Evolutionary conservation across 2,329 filamentous ascomycete genomes (phyloP).

Genomic region (Verticillium nubilum): DNA sequence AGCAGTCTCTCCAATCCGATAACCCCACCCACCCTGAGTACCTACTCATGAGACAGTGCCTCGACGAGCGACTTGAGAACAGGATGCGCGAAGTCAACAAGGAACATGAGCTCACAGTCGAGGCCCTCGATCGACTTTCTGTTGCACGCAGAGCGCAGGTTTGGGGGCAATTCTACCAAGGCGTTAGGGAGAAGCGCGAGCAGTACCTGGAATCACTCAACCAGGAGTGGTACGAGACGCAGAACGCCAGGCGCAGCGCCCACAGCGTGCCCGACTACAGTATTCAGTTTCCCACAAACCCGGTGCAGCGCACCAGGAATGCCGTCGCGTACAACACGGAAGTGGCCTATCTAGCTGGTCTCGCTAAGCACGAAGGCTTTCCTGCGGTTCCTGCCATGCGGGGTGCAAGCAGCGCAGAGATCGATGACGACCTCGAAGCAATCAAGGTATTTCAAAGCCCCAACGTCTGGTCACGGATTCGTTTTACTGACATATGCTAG

Average conservation of each 20-base stretch:
- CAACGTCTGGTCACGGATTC: neutral
- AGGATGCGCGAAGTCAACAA: slow-evolving; percentile 72
- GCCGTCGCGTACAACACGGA: slow-evolving; percentile 93
- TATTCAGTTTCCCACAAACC: slow-evolving; percentile 72
- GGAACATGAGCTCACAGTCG: slow-evolving; percentile 67
- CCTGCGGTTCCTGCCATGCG: slow-evolving; percentile 85
- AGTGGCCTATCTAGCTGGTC: slow-evolving; percentile 81
- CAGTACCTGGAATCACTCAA: slow-evolving; percentile 74
- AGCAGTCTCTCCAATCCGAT: slow-evolving; percentile 53
- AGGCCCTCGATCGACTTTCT: slow-evolving; percentile 67
- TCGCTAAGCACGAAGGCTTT: slow-evolving; percentile 94
- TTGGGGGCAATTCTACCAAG: slow-evolving; percentile 87
- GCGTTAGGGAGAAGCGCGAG: slow-evolving; percentile 77
- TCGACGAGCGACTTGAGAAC: slow-evolving; percentile 76
- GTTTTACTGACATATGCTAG: neutral
- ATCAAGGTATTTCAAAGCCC: slow-evolving; percentile 62
- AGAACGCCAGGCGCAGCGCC: slow-evolving; percentile 78
- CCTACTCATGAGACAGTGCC: slow-evolving; percentile 80
- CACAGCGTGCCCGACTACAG: slow-evolving; percentile 77
- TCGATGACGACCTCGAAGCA: slow-evolving; percentile 81
- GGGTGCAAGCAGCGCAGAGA: slow-evolving; percentile 64
- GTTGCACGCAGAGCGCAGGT: slow-evolving; percentile 80
- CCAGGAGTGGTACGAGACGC: slow-evolving; percentile 87
- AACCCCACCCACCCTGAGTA: slow-evolving; percentile 84
- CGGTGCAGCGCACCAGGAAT: slow-evolving; percentile 72